These are phyloP conservation scores for Aspergillus arachidicola DNA, from an alignment of 2,329 filamentous ascomycete species.

Conservation along the genomic window DNA sequence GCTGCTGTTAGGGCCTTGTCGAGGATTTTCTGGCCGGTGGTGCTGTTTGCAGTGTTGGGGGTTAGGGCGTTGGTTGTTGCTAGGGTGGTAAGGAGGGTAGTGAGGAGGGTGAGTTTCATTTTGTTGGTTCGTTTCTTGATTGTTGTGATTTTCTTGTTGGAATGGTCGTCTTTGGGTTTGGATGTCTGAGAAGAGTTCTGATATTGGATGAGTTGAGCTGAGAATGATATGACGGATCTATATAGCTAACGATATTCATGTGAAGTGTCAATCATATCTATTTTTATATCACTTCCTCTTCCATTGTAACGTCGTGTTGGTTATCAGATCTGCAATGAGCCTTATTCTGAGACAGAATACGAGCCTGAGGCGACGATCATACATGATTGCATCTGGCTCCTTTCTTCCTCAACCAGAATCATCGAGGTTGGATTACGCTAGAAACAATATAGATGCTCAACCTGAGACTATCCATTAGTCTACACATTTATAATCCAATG, in stretches of 20 bases:
- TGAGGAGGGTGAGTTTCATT: background rate
- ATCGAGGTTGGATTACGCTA: background rate
- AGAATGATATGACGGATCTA: background rate
- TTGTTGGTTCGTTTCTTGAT: background rate
- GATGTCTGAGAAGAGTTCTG: background rate
- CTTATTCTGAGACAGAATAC: background rate
- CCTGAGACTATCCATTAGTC: no score
- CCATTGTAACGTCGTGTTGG: background rate
- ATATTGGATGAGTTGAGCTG: background rate
- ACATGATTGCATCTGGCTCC: background rate
- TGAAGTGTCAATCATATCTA: background rate
- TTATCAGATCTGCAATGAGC: background rate
- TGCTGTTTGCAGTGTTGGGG: background rate
- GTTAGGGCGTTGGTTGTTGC: background rate
- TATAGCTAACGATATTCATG: background rate
- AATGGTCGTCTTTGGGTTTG: background rate
- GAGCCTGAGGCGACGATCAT: background rate
- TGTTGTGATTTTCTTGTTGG: background rate
- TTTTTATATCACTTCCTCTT: background rate
- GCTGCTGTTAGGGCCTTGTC: conserved; percentile 53
- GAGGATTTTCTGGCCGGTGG: conserved; percentile 35
- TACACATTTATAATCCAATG: no score
- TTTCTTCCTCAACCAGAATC: background rate
- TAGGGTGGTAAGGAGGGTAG: background rate
- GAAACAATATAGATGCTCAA: background rate